phyloP scores from a whole-genome alignment of 495 filamentous ascomycete genomes.

The Coniosporium apollinis region DNA sequence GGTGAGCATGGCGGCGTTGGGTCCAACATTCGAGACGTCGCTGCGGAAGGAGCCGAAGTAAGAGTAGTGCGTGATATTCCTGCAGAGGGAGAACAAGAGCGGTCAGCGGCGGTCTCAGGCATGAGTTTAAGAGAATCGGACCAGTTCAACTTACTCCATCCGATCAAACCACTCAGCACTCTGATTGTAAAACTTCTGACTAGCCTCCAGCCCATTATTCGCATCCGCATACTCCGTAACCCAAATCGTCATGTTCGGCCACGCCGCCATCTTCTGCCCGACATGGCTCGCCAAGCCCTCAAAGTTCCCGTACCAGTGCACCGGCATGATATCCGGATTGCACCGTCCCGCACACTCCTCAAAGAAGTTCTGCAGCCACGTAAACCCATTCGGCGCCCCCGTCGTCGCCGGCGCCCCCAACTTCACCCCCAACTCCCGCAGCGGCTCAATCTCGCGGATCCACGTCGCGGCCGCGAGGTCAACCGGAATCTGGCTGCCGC shows the following conservation, averaged over 20 bases:
- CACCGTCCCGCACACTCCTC: slow-evolving; percentile 34
- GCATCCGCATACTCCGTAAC: slow-evolving; percentile 52
- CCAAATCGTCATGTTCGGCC: slow-evolving; percentile 47
- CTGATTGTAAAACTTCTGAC: slow-evolving; percentile 48
- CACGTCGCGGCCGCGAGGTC: slow-evolving; percentile 43
- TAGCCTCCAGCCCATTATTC: slow-evolving; percentile 29
- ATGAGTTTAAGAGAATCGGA: background rate
- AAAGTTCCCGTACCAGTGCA: slow-evolving; percentile 69
- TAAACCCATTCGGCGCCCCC: slow-evolving; percentile 30
- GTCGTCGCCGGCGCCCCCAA: slow-evolving; percentile 23
- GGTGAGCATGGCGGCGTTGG: slow-evolving; percentile 49
- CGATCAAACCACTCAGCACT: slow-evolving; percentile 47
- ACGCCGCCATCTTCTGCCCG: slow-evolving; percentile 39
- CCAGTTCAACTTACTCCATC: slow-evolving; percentile 22
- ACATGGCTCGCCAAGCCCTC: slow-evolving; percentile 55
- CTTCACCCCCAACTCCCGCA: slow-evolving; percentile 29
- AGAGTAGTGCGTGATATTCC: slow-evolving; percentile 44
- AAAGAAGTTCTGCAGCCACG: slow-evolving; percentile 49
- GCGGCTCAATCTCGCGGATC: slow-evolving; percentile 48
- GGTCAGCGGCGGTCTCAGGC: background rate
- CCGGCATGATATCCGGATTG: slow-evolving; percentile 50
- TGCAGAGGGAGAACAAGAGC: slow-evolving; percentile 2
- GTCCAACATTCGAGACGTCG: slow-evolving; percentile 47
- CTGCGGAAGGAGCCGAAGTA: slow-evolving; percentile 60
- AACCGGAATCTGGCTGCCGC: slow-evolving; percentile 42